Evolutionary conservation across 1,139 yeast species (phyloP), one percentile per base, ranked within the genome.

Genomic region (Insectozyma bohioensis): DNA sequence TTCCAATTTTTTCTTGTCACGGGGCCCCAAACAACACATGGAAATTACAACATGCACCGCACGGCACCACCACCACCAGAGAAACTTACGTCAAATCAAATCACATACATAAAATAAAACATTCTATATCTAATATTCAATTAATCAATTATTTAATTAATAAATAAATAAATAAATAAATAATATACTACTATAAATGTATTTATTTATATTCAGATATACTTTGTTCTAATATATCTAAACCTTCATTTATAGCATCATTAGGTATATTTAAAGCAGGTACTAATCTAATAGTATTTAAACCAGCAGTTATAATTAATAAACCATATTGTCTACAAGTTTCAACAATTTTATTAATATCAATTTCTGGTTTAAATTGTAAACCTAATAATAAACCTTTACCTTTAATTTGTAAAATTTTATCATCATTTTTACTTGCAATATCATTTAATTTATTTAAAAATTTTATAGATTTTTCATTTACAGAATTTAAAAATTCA

Each of bases 211-310:
- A 23, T 13, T 23, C 23, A 16, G 19, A 12, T 5, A 56, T 34
- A 30, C 49, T 42, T 21, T 47, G 42, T 8, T 41, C 80, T 40
- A 92, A 74, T 30, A 87, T 75, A 12, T 66, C 70, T 36, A 90
- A 61, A 15, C 97, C 98, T 45, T 77, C 75, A 25, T 69, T 68
- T 31, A 87, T 77, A 27, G 74, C 75, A 17, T 77, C 80, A 35
- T 81, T 78, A 19, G 80, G 83, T 41, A 88, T 87, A 47, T 85
- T 88, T 54, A 92, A 72, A 4, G 98, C 95, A 14, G 98, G 98
- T 14, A 92, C 94, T 41, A 92, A 70, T 61, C 98, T 77, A 32
- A 92, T 64, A 5, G 94, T 92, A 54, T 88, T 88, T 52, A 82
- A 80, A 33, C 97, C 98, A 10, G 97, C 95, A 26, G 95, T 83